Evolutionary conservation across 192 early-diverging fungal species (phyloP), one percentile per base, ranked within the genome.

Genomic region (Podila clonocystis): DNA sequence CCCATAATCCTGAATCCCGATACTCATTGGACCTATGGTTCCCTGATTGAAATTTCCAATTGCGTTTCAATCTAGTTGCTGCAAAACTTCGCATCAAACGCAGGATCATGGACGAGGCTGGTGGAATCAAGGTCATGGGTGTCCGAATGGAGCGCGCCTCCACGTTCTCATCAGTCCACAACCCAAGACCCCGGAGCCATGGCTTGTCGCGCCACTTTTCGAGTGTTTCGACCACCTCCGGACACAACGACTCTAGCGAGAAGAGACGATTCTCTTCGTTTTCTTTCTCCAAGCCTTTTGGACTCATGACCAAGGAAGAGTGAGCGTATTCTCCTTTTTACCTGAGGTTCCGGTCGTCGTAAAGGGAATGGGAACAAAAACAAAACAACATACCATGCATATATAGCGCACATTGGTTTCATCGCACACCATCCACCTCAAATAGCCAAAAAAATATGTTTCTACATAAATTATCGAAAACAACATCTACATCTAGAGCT

Each of bases 71-170:
- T 28, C 20, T 59, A 72, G 70, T 72, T 19, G 61, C 70, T 7
- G 63, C 63, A 9, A 72, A 72, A 33, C 59, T 72, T 31, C 17
- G 13, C 4, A 31, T 33, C 11, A 72, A 72, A 50, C 70, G 70
- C 63, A 72, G 55, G 24, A 38, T 72, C 12, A 72, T 72, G 70
- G 70, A 72, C 29, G 62, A 63, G 28, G 70, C 70, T 30, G 70
- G 70, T 38, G 70, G 70, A 6, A 55, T 72, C 57, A 72, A 72
- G 24, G 63, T 72, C 52, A 72, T 72, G 70, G 70, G 70, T 9
- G 13, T 72, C 28, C 62, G 70, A 9, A 24, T 72, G 63, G 70
- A 72, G 17, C 70, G 70, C 5, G 70, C 70, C 15, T 72, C 70
- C 5, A 72, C 70, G 4, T 72, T 72, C 15, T 72, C 70, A 8